These are phyloP conservation scores for Phytophthora agathidicida DNA, from an alignment of 352 stramenopile genomes.

Conservation along the genomic window DNA sequence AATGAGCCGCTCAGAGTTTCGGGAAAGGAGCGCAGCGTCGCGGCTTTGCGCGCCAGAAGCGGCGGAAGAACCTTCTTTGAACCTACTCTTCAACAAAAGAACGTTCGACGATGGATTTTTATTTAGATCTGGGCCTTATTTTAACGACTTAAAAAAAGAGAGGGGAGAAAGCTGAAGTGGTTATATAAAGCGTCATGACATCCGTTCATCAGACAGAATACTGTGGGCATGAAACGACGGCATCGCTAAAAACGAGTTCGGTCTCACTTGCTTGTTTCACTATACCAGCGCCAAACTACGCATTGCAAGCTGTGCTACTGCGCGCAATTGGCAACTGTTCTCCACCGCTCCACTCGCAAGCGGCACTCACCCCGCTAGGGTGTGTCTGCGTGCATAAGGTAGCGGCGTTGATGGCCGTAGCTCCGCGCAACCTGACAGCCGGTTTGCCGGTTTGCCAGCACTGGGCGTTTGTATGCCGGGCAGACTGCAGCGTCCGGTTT, in stretches of 20 bases:
- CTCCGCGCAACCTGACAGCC: constrained; percentile 20
- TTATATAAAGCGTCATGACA: too few species aligned
- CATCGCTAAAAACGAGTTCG: too few species aligned
- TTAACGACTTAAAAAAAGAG: too few species aligned
- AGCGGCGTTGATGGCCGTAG: constrained; percentile 15
- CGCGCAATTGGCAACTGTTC: too few species aligned
- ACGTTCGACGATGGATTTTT: constrained; percentile 21
- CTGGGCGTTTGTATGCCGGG: constrained; percentile 11
- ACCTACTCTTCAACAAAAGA: constrained; percentile 16
- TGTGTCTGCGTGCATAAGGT: constrained; percentile 17
- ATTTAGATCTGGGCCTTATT: too few species aligned
- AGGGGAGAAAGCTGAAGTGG: too few species aligned
- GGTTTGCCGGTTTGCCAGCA: constrained; percentile 15
- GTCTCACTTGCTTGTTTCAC: too few species aligned
- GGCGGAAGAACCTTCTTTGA: constrained; percentile 24
- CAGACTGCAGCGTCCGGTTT: constrained; percentile 16
- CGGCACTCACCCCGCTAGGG: background rate
- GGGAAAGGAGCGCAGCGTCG: constrained; percentile 13
- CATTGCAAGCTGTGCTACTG: too few species aligned
- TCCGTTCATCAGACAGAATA: too few species aligned
- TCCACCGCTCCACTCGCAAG: too few species aligned
- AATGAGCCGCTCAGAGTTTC: constrained; percentile 28
- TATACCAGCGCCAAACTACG: too few species aligned
- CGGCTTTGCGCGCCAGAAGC: constrained; percentile 11
- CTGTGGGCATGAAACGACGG: too few species aligned